Conservation (phyloP, 2,329 filamentous ascomycete genomes). For the Fusarium verrucosum region DNA sequence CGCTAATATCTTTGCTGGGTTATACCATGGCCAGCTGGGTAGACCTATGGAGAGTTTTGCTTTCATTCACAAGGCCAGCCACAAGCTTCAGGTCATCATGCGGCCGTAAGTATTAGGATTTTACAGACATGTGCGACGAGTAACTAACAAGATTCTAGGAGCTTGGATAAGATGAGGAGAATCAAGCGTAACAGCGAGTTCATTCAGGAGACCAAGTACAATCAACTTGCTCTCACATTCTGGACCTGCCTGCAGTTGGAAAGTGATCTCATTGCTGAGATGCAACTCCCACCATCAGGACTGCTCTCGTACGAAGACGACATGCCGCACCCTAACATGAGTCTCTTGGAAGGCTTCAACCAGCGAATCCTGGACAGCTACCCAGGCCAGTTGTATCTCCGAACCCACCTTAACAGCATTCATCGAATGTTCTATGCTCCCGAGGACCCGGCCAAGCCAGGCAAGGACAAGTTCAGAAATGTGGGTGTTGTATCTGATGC, state of each 20-base stretch:
- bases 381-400: conserved; percentile 69
- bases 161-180: conserved; percentile 58
- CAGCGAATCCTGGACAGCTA: conserved; percentile 67
- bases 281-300: conserved; percentile 70
- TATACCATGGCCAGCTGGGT: conserved; percentile 90
- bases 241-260: conserved; percentile 96
- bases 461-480: conserved; percentile 55
- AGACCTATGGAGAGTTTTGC: conserved; percentile 85
- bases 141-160: conserved; percentile 48
- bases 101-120: conserved; percentile 66
- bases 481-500: conserved; percentile 58
- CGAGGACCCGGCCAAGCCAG: conserved; percentile 48
- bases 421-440: conserved; percentile 66
- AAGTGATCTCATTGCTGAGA: conserved; percentile 92
- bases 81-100: conserved; percentile 75
- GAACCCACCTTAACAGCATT: conserved; percentile 71
- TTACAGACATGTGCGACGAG: not conserved
- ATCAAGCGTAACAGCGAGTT: conserved; percentile 51
- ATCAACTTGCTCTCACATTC: conserved; percentile 78
- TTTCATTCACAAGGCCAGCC: conserved; percentile 66
- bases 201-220: conserved; percentile 58
- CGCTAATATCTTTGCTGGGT: conserved; percentile 81
- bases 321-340: conserved; percentile 72
- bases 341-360: conserved; percentile 55
- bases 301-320: conserved; percentile 69